A percentile compares a stretch with the other conserved stretches of the same genome.
Conservation (phyloP, 2,329 filamentous ascomycete genomes). For the Penicillium frequentans region DNA sequence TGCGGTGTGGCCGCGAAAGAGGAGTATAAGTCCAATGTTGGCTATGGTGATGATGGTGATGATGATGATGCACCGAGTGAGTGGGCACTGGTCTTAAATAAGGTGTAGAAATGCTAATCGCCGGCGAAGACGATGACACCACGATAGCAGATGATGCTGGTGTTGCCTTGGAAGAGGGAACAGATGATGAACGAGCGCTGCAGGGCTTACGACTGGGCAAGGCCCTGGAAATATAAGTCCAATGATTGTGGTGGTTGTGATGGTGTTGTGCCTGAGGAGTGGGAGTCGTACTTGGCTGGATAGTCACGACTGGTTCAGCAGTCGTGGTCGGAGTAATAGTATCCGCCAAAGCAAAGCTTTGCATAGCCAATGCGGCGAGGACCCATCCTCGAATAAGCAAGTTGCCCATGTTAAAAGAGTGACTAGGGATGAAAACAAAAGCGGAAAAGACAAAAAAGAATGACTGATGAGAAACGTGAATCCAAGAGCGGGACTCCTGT, state of each 20-base stretch:
- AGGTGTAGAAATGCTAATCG: not conserved
- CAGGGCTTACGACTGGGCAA: constrained; percentile 7
- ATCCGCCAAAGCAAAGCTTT: not conserved
- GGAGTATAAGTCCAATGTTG: not conserved
- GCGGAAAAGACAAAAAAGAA: not conserved
- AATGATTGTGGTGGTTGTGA: constrained; percentile 2
- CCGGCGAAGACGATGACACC: not conserved
- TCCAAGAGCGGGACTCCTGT: not conserved
- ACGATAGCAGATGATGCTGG: not conserved
- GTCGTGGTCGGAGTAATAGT: not conserved
- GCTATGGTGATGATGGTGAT: not conserved
- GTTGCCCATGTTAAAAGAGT: not conserved
- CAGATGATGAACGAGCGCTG: not conserved
- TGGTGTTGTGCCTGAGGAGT: not conserved
- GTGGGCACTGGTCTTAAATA: not conserved
- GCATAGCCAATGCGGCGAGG: not conserved
- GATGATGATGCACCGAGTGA: not conserved
- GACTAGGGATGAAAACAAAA: not conserved
- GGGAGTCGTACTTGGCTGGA: not conserved
- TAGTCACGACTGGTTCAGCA: not conserved
- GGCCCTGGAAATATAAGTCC: not conserved
- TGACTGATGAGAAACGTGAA: not conserved
- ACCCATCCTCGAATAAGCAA: constrained; percentile 7
- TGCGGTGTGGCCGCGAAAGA: not conserved
- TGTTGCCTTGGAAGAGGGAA: not conserved